Evolutionary conservation across 2,329 filamentous ascomycete genomes (phyloP).

Genomic region (Cladosporium colombiae): DNA sequence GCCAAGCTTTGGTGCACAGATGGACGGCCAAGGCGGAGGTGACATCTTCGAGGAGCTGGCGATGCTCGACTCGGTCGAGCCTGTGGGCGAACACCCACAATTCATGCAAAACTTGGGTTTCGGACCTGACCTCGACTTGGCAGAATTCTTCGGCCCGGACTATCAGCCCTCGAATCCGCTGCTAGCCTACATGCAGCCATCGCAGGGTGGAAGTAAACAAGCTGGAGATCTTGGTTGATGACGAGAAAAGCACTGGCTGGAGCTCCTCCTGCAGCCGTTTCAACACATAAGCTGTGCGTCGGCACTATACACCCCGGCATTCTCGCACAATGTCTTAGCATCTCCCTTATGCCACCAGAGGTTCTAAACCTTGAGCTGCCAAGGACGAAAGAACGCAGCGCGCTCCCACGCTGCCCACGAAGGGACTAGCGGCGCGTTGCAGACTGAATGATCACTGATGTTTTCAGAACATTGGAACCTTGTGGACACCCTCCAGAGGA

Average conservation of each 20-base stretch:
- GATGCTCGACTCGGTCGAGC: conserved; percentile 56
- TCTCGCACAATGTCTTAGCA: not conserved
- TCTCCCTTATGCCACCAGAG: not conserved
- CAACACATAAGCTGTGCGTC: not conserved
- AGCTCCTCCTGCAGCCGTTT: not conserved
- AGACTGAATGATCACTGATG: not conserved
- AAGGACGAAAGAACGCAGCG: not conserved
- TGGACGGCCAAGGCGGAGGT: conserved; percentile 16
- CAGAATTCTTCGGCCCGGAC: conserved; percentile 50
- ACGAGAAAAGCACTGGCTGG: not conserved
- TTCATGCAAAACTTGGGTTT: conserved; percentile 70
- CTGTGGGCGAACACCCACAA: conserved; percentile 57
- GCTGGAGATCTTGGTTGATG: conserved; percentile 17
- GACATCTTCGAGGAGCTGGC: conserved; percentile 61
- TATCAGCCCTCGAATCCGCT: conserved; percentile 46
- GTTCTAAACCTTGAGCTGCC: not conserved
- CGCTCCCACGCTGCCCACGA: not conserved
- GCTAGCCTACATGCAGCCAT: conserved; percentile 40
- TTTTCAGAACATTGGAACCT: not conserved
- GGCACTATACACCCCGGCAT: no score
- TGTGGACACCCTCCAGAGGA: not conserved
- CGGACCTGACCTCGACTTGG: conserved; percentile 61
- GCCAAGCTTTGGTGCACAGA: conserved; percentile 3
- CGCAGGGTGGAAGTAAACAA: conserved; percentile 9
- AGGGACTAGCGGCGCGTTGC: not conserved